Conservation (phyloP, 768 basidiomycete species). For the Mycena rosella region DNA sequence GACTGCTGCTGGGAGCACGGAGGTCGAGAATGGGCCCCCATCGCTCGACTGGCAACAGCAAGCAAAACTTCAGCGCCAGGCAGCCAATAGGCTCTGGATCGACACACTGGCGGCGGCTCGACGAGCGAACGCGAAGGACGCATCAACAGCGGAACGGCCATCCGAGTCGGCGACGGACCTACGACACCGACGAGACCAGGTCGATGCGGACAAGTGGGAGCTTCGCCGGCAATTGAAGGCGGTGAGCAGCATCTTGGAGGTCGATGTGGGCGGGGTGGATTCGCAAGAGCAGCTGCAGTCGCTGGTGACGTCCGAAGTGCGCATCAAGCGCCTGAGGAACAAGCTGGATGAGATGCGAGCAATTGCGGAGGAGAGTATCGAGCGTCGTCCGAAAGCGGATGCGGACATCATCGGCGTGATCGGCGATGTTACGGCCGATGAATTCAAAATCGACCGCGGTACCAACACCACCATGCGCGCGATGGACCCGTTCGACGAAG, state of each 20-base stretch:
- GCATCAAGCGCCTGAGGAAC: slow-evolving; percentile 6
- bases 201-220: background rate
- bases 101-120: background rate
- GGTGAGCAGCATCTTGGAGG: background rate
- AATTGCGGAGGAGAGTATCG: slow-evolving; percentile 17
- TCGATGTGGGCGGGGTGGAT: background rate
- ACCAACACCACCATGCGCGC: slow-evolving; percentile 29
- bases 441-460: slow-evolving; percentile 22
- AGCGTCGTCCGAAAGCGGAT: background rate
- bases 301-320: slow-evolving; percentile 12
- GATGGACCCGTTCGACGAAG: slow-evolving; percentile 38
- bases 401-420: background rate
- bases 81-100: background rate
- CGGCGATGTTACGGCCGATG: slow-evolving; percentile 2
- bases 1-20: too few species aligned
- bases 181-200: background rate
- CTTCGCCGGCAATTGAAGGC: background rate
- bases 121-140: background rate
- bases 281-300: background rate
- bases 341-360: slow-evolving; percentile 27
- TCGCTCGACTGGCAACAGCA: background rate
- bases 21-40: background rate
- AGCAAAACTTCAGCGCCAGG: background rate
- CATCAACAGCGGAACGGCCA: background rate
- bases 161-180: background rate